A percentile compares a stretch with the other conserved stretches of the same genome.
phyloP scores from a whole-genome alignment of 345 rosid genomes.

The Limnanthes douglasii region DNA sequence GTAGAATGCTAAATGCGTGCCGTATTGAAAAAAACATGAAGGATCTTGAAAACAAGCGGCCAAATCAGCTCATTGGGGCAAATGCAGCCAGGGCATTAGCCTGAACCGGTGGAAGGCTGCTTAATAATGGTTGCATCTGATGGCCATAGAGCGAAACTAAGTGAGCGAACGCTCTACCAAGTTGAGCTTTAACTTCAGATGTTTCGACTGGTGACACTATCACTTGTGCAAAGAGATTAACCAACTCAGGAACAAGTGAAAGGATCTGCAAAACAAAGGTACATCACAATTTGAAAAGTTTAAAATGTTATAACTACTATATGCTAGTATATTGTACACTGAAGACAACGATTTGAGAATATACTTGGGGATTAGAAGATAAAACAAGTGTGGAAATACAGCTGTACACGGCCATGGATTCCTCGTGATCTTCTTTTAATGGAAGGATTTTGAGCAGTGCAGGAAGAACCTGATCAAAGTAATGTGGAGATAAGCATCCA shows the following conservation, averaged over 20 bases:
- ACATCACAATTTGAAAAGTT: no score
- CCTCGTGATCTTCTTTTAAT: conserved; percentile 86
- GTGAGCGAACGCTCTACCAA: conserved; percentile 81
- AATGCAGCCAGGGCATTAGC: conserved; percentile 73
- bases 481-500: conserved; percentile 4
- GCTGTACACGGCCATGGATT: conserved; percentile 74
- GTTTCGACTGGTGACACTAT: conserved; percentile 68
- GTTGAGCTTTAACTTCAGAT: conserved; percentile 69
- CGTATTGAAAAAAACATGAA: no score
- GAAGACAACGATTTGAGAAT: not conserved
- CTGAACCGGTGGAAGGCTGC: conserved; percentile 57
- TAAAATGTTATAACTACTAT: not conserved
- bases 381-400: conserved; percentile 72
- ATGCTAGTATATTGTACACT: no score
- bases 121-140: conserved; percentile 76
- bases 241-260: conserved; percentile 63
- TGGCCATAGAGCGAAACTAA: conserved; percentile 62
- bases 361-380: conserved; percentile 78
- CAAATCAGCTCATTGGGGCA: conserved; percentile 44
- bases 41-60: no score
- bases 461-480: conserved; percentile 64
- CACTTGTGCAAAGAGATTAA: conserved; percentile 82
- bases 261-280: no score
- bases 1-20: no score
- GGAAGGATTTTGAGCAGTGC: conserved; percentile 85